Evolutionary conservation across 2,329 filamentous ascomycete genomes (phyloP).

Genomic region (Coniella lustricola): DNA sequence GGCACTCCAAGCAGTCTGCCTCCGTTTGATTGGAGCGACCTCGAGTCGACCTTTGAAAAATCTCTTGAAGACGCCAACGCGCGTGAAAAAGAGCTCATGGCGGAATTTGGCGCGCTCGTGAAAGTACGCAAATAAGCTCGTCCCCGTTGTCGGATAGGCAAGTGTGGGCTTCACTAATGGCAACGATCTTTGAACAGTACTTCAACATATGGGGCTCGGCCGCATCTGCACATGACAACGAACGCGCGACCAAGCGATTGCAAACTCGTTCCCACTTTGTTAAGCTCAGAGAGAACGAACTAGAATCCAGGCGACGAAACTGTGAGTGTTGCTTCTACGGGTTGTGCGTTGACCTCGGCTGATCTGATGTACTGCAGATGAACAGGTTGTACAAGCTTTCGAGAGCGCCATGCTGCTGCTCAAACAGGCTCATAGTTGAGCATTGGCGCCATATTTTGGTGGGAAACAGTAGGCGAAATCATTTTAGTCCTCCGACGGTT

Average conservation of each 20-base stretch:
- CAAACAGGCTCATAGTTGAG: conserved; percentile 20
- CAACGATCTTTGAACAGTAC: conserved; percentile 43
- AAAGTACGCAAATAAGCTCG: conserved; percentile 39
- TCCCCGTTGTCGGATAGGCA: neutral
- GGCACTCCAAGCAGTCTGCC: conserved; percentile 42
- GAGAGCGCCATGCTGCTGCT: conserved; percentile 54
- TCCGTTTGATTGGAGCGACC: conserved; percentile 69
- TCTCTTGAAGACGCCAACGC: conserved; percentile 56
- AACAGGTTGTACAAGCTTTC: conserved; percentile 55
- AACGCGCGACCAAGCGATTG: conserved; percentile 70
- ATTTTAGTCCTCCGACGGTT: too few species aligned
- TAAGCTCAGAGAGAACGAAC: conserved; percentile 61
- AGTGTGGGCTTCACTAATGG: neutral
- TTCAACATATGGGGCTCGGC: conserved; percentile 74
- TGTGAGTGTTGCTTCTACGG: conserved; percentile 47
- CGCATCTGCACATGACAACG: conserved; percentile 65
- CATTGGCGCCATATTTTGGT: too few species aligned
- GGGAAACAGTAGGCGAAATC: too few species aligned
- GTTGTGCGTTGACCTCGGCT: neutral
- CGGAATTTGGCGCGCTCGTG: conserved; percentile 61
- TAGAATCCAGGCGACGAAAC: conserved; percentile 71
- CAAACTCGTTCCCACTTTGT: conserved; percentile 75
- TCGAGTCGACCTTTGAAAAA: conserved; percentile 61
- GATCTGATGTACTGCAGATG: conserved; percentile 30
- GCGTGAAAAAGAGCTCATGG: conserved; percentile 57